These are phyloP conservation scores for Fusarium incarnatum DNA, from an alignment of 2,329 filamentous ascomycete genomes.

Conservation along the genomic window DNA sequence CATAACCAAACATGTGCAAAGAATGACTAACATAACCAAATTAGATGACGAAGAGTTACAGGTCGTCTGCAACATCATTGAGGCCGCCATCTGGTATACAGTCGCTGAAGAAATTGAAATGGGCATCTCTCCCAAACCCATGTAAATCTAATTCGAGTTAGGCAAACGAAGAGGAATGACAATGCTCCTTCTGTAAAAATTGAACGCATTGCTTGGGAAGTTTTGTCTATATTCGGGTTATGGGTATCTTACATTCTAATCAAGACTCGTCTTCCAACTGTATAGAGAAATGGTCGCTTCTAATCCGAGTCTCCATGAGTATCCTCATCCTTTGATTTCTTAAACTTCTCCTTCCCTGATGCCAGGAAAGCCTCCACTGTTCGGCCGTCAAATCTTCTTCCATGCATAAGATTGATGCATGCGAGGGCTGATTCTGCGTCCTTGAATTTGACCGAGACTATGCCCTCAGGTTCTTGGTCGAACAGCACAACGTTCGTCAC, in stretches of 20 bases:
- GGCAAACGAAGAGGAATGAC: neutral
- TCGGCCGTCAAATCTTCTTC: conserved; percentile 80
- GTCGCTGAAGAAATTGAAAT: conserved; percentile 59
- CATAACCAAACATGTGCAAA: neutral
- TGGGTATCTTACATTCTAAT: conserved; percentile 47
- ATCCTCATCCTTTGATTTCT: conserved; percentile 71
- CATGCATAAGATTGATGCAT: conserved; percentile 82
- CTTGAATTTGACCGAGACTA: conserved; percentile 86
- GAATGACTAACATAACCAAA: conserved; percentile 6
- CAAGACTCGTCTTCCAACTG: conserved; percentile 14
- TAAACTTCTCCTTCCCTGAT: conserved; percentile 78
- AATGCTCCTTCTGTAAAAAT: neutral
- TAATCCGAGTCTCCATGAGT: conserved; percentile 57
- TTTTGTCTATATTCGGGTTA: conserved; percentile 21
- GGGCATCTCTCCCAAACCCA: conserved; percentile 31
- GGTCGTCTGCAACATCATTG: conserved; percentile 75
- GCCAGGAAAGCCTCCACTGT: conserved; percentile 78
- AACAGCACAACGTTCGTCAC: conserved; percentile 94
- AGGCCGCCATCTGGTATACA: conserved; percentile 78
- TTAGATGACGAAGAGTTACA: conserved; percentile 73
- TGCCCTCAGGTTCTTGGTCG: conserved; percentile 85
- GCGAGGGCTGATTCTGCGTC: conserved; percentile 76
- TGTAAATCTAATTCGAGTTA: conserved; percentile 11
- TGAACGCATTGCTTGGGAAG: conserved; percentile 3
- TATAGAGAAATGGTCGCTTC: neutral